phyloP scores from a whole-genome alignment of 179 eudicot species.

The Actinidia arguta region DNA sequence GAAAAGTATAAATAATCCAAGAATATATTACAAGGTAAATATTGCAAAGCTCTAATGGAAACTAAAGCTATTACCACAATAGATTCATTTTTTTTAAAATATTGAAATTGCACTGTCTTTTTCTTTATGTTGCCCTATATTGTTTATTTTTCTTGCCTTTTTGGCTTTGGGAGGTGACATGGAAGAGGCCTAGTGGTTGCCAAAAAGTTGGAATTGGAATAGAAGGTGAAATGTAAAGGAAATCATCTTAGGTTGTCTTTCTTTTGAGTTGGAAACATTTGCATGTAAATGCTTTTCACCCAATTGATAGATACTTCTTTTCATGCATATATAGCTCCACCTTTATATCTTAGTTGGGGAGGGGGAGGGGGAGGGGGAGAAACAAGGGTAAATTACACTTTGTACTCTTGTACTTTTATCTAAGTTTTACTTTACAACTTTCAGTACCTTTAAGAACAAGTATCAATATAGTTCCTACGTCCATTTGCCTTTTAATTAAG shows the following conservation, averaged over 20 bases:
- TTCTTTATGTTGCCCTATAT: background rate
- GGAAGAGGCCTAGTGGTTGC: background rate
- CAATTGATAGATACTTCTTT: background rate
- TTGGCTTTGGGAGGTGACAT: background rate
- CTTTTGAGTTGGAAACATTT: constrained; percentile 6
- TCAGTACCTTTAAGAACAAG: no score
- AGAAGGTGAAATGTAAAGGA: background rate
- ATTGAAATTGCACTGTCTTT: background rate
- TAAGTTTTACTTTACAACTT: no score
- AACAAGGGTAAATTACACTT: no score
- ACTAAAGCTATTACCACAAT: no score
- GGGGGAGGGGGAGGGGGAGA: background rate
- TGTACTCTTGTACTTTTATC: no score
- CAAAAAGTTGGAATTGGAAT: constrained; percentile 5
- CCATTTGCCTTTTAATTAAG: no score
- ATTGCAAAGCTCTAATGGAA: no score
- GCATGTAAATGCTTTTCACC: constrained; percentile 1
- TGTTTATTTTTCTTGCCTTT: background rate
- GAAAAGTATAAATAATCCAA: no score
- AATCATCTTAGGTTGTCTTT: background rate
- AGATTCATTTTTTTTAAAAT: no score
- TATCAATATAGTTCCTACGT: no score
- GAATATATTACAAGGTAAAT: no score
- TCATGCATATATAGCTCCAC: background rate
- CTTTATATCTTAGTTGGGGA: background rate